Evolutionary conservation across 2,329 filamentous ascomycete species (phyloP).

Genomic region (Pseudogymnoascus sp.): DNA sequence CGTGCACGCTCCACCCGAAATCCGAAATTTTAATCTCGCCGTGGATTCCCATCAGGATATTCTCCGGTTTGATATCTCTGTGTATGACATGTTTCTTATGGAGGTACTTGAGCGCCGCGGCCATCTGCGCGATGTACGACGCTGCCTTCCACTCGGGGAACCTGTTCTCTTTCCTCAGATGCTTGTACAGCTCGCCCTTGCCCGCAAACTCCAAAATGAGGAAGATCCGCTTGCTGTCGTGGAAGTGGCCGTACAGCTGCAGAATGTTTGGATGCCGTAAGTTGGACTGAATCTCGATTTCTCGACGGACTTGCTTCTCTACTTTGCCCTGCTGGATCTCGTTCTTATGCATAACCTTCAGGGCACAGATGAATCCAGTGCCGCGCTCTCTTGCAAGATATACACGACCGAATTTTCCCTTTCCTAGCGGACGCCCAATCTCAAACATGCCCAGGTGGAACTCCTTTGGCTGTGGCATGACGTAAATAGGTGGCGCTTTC

Average conservation of each 20-base stretch:
- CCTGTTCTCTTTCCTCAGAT: constrained; percentile 56
- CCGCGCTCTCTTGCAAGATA: constrained; percentile 62
- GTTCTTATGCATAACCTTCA: constrained; percentile 67
- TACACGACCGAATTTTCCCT: constrained; percentile 66
- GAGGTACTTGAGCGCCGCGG: constrained; percentile 77
- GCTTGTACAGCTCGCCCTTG: constrained; percentile 66
- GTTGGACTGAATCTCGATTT: constrained; percentile 69
- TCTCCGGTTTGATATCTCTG: constrained; percentile 95
- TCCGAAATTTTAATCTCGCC: constrained; percentile 98
- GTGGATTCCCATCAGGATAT: constrained; percentile 91
- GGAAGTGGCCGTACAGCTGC: constrained; percentile 62
- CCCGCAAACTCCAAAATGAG: constrained; percentile 66
- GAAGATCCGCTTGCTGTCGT: constrained; percentile 65
- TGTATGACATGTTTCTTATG: constrained; percentile 98
- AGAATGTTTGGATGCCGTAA: constrained; percentile 64
- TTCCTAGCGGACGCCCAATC: constrained; percentile 63
- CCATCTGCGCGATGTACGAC: constrained; percentile 68
- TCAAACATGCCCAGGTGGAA: constrained; percentile 72
- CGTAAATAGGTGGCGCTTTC: constrained; percentile 43
- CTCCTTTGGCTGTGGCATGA: constrained; percentile 53
- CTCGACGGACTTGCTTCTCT: constrained; percentile 63
- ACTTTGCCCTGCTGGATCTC: constrained; percentile 59
- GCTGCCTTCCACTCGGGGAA: constrained; percentile 66
- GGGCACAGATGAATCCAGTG: constrained; percentile 60
- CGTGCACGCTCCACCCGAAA: constrained; percentile 97